These are phyloP conservation scores for Barnettozyma botsteinii DNA, from an alignment of 805 yeast genomes.

Conservation along the genomic window DNA sequence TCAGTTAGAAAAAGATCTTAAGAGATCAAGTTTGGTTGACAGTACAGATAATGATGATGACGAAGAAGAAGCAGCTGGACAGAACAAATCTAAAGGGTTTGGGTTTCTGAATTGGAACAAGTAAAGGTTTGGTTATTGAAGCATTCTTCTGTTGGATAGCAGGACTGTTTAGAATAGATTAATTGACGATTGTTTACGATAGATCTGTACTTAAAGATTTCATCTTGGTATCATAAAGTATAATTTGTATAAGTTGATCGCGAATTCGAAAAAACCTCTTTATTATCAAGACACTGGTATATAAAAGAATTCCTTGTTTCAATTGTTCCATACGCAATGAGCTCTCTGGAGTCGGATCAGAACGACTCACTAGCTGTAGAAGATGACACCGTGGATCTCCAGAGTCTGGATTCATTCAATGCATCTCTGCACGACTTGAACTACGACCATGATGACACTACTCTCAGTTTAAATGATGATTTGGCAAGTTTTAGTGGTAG, in stretches of 20 bases:
- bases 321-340: too few relatives aligned
- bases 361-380: neutral
- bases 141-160: too few relatives aligned
- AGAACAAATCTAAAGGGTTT: constrained; percentile 1
- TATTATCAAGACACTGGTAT: too few relatives aligned
- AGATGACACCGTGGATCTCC: constrained; percentile 6
- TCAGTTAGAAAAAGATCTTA: constrained; percentile 19
- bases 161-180: too few relatives aligned
- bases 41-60: constrained; percentile 2
- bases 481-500: constrained; percentile 24
- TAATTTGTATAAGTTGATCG: too few relatives aligned
- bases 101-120: constrained; percentile 23
- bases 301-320: too few relatives aligned
- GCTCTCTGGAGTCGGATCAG: neutral
- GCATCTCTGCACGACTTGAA: constrained; percentile 10
- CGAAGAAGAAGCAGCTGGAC: constrained; percentile 1
- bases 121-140: too few relatives aligned
- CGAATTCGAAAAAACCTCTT: neutral
- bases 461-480: constrained; percentile 30
- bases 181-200: too few relatives aligned
- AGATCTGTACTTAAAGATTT: too few relatives aligned
- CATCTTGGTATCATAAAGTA: too few relatives aligned
- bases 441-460: constrained; percentile 14
- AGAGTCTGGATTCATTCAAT: constrained; percentile 9
- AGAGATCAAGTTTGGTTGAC: constrained; percentile 12